These are phyloP conservation scores for Parasarocladium wereldwijsianum DNA, from an alignment of 2,329 filamentous ascomycete genomes.

Conservation along the genomic window DNA sequence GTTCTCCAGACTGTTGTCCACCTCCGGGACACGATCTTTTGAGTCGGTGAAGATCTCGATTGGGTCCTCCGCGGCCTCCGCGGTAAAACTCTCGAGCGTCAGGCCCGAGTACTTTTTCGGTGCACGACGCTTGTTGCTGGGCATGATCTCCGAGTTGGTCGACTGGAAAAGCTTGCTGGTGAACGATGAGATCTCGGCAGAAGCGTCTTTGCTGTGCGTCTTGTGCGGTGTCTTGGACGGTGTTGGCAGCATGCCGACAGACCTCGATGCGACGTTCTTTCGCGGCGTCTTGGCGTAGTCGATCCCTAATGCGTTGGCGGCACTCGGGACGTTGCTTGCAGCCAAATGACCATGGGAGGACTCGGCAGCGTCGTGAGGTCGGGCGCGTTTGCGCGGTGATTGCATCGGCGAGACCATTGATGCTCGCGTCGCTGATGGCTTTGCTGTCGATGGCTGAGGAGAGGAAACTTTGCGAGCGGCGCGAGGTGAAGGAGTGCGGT, in stretches of 20 bases:
- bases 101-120: conserved; percentile 40
- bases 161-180: conserved; percentile 49
- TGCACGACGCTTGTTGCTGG: conserved; percentile 40
- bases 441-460: conserved; percentile 12
- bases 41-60: conserved; percentile 65
- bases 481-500: conserved; percentile 41
- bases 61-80: conserved; percentile 39
- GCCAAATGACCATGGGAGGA: conserved; percentile 28
- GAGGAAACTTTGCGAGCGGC: conserved; percentile 3
- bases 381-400: conserved; percentile 37
- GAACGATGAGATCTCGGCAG: conserved; percentile 36
- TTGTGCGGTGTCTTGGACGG: conserved; percentile 67
- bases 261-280: conserved; percentile 12
- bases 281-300: not conserved
- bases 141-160: conserved; percentile 38
- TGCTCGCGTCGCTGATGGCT: conserved; percentile 5
- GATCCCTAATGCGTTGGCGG: conserved; percentile 25
- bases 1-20: conserved; percentile 52
- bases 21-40: conserved; percentile 59
- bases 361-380: conserved; percentile 26
- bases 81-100: conserved; percentile 42
- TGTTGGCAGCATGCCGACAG: conserved; percentile 52
- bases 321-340: conserved; percentile 25
- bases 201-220: conserved; percentile 34
- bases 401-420: conserved; percentile 25